These are phyloP conservation scores for Sporothrix sp. DNA, from an alignment of 2,329 filamentous ascomycete species.

Conservation along the genomic window DNA sequence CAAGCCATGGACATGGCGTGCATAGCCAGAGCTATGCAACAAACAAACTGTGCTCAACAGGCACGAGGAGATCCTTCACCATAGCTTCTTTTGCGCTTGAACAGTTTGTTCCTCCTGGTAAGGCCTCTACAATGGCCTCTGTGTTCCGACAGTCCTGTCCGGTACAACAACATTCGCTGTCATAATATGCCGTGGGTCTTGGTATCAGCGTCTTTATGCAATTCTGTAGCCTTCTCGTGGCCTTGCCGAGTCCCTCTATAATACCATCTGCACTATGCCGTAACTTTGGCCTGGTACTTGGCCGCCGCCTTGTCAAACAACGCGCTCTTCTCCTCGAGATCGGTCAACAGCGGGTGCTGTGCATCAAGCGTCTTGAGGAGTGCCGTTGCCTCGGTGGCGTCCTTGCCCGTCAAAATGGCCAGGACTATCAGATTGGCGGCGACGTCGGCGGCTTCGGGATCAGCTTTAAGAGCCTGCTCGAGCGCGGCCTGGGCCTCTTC, in stretches of 20 bases:
- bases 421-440: constrained; percentile 79
- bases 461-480: constrained; percentile 66
- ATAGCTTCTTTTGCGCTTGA: no score
- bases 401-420: constrained; percentile 66
- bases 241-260: no score
- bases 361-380: constrained; percentile 49
- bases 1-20: not conserved
- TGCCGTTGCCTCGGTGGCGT: constrained; percentile 47
- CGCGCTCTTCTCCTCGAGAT: constrained; percentile 76
- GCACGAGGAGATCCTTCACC: no score
- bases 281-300: constrained; percentile 80
- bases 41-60: no score
- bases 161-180: no score
- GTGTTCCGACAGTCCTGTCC: no score
- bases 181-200: no score
- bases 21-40: no score
- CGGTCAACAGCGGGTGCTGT: constrained; percentile 60
- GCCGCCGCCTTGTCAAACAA: constrained; percentile 76
- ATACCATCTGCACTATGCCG: constrained; percentile 36
- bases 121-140: no score
- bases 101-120: no score
- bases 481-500: constrained; percentile 84
- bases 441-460: constrained; percentile 60
- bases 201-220: no score
- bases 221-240: no score